Evolutionary conservation across 2,329 filamentous ascomycete species (phyloP), one percentile per base, ranked within the genome.

Genomic region (Penicillium palitans): DNA sequence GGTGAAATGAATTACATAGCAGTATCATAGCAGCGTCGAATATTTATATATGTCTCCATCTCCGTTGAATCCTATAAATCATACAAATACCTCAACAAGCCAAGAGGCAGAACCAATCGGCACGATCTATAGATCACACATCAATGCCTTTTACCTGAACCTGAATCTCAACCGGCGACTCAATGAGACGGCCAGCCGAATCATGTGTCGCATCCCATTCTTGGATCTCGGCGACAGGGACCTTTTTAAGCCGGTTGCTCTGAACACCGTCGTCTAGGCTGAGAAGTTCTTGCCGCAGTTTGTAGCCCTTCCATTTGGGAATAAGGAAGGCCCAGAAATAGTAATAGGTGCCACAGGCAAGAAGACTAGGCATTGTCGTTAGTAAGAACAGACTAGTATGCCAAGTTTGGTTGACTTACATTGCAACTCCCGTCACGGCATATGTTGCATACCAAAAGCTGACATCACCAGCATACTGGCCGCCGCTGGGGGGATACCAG

Each of bases 401-500:
- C 3, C 9, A 10, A 40, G 7, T 33, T 44, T 5, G 3, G 24
- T 40, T 31, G 24, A 82, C 83, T 78, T 76, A 86, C 83, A 89
- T 81, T 27, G 70, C 85, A 57, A 90, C 81, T 0, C 88, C 87
- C 0, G 84, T 81, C 1, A 86, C 82, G 15, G 83, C 81, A 64
- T 90, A 90, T 0, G 87, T 90, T 1, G 80, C 87, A 61, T 90
- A 91, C 84, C 85, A 90, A 72, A 91, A 91, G 54, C 83, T 87
- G 2, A 90, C 87, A 54, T 87, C 83, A 0, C 87, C 87, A 0
- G 81, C 84, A 29, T 82, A 81, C 0, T 76, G 75, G 0, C 87
- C 87, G 1, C 78, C 80, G 0, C 78, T 76, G 0, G 88, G 88
- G 1, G 88, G 88, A 62, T 85, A 87, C 88, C 87, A 90, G 0